Evolutionary conservation across 139 green algal genomes (phyloP).

Genomic region (Volvox reticuliferus): DNA sequence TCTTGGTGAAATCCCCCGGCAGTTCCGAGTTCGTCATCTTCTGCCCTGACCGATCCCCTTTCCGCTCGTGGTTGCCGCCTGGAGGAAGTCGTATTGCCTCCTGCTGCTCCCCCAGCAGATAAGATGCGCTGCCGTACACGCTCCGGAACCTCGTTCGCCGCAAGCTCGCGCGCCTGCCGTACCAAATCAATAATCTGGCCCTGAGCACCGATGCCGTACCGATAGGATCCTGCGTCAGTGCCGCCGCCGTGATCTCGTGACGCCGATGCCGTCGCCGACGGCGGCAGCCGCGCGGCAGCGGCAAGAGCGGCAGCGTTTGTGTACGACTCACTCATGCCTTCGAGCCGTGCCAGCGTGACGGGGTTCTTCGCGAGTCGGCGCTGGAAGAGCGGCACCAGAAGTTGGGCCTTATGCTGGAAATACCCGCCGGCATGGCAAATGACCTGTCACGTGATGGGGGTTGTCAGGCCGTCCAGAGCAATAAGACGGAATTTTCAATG

Average conservation of each 20-base stretch:
- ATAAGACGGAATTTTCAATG: neutral
- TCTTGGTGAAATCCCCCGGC: no score
- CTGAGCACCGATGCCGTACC: neutral
- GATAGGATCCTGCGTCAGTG: neutral
- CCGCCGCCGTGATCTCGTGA: no score
- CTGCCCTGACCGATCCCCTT: no score
- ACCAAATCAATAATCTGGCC: constrained; percentile 22
- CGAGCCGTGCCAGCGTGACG: neutral
- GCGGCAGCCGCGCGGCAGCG: neutral
- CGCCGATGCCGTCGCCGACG: neutral
- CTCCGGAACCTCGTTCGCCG: neutral
- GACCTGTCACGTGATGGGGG: neutral
- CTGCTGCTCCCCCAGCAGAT: neutral
- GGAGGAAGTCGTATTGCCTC: neutral
- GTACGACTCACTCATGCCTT: constrained; percentile 10
- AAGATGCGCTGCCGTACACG: neutral
- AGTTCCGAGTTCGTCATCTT: no score
- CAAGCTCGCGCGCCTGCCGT: neutral
- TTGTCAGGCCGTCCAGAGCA: neutral
- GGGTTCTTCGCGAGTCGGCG: neutral
- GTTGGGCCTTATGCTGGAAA: constrained; percentile 8
- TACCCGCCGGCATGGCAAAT: neutral
- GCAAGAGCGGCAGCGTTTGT: neutral
- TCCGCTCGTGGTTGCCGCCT: no score
- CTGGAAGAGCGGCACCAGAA: neutral